These are phyloP conservation scores for Aspergillus flavus DNA, from an alignment of 2,329 filamentous ascomycete genomes.

Conservation along the genomic window DNA sequence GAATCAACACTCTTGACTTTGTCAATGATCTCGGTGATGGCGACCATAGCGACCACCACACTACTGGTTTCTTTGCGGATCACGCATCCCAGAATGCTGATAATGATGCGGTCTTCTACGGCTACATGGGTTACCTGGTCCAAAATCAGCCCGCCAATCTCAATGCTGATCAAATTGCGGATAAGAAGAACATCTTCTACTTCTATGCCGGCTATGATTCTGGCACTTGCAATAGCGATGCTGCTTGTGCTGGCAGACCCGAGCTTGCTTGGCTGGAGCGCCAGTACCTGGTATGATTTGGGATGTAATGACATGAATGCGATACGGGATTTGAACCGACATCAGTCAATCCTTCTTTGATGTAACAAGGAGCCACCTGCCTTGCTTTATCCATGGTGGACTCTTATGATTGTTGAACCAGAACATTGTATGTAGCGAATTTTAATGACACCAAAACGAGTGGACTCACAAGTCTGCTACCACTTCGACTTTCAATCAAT, in stretches of 20 bases:
- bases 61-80: constrained; percentile 14
- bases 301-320: not conserved
- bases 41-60: constrained; percentile 21
- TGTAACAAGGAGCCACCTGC: too few relatives aligned
- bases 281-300: constrained; percentile 2
- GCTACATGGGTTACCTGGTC: constrained; percentile 12
- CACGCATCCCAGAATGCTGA: not conserved
- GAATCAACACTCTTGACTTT: constrained; percentile 21
- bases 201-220: constrained; percentile 10
- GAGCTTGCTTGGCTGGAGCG: constrained; percentile 10
- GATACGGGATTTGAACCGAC: not conserved
- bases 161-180: not conserved
- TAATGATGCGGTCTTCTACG: not conserved
- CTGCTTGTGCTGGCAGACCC: constrained; percentile 7
- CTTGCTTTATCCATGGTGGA: not conserved
- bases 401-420: not conserved
- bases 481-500: not conserved
- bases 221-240: constrained; percentile 2
- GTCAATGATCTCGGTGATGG: constrained; percentile 14
- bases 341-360: not conserved
- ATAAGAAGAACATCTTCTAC: constrained; percentile 16
- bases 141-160: not conserved
- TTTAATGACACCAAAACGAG: not conserved
- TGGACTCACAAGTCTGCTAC: fast-evolving
- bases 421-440: not conserved